Conservation (phyloP, 2,329 filamentous ascomycete species). For the Claviceps pusilla region DNA sequence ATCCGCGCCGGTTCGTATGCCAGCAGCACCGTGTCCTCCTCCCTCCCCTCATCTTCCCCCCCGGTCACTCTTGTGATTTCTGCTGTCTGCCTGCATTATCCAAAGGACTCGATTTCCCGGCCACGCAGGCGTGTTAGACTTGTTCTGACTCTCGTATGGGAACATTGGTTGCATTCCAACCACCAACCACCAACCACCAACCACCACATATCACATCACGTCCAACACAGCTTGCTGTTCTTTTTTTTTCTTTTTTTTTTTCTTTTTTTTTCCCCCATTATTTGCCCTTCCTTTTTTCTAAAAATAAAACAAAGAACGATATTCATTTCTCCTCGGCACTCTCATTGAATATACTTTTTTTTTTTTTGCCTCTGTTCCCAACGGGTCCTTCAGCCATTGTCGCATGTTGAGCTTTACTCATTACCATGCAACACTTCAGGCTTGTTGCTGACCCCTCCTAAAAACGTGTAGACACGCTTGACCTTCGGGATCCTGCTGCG, state of each 20-base stretch:
- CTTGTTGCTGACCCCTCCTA: constrained; percentile 3
- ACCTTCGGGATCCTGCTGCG: constrained; percentile 71
- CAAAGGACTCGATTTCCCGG: constrained; percentile 7
- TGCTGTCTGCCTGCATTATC: background rate
- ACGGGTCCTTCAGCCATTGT: background rate
- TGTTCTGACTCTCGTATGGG: background rate
- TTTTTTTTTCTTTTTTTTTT: background rate
- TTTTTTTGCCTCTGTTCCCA: background rate
- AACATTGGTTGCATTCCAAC: constrained; percentile 13
- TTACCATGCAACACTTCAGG: background rate
- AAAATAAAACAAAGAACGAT: background rate
- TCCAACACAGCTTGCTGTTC: background rate
- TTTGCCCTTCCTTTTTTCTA: background rate
- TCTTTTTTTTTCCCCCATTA: too few species aligned
- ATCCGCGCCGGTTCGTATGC: constrained; percentile 44
- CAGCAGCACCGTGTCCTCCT: background rate
- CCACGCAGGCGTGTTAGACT: background rate
- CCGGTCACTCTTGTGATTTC: background rate
- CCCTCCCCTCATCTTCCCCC: background rate
- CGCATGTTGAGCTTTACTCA: background rate
- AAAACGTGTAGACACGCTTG: constrained; percentile 61
- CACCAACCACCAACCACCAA: constrained; percentile 6
- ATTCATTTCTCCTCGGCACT: background rate
- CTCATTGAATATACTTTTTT: background rate
- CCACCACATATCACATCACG: background rate